A percentile compares a stretch with the other conserved stretches of the same genome.
phyloP scores from a whole-genome alignment of 768 basidiomycete genomes.

The Clitopilus passeckerianus region DNA sequence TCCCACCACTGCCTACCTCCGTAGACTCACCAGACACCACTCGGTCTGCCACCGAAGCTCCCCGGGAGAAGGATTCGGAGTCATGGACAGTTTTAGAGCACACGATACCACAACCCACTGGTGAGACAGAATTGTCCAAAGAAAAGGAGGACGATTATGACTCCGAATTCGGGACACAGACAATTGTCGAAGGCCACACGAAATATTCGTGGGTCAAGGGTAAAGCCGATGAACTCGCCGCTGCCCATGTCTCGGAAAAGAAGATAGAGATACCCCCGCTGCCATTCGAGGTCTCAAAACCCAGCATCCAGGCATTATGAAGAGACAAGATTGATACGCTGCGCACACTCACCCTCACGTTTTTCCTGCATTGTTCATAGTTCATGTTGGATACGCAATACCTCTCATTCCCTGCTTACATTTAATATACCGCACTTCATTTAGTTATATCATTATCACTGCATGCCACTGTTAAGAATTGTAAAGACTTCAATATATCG shows the following conservation, averaged over 20 bases:
- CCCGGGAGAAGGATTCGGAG: slow-evolving; percentile 9
- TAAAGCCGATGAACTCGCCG: slow-evolving; percentile 2
- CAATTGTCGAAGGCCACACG: slow-evolving; percentile 19
- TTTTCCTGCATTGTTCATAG: background rate
- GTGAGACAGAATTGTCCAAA: slow-evolving; percentile 19
- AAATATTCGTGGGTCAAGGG: slow-evolving; percentile 13
- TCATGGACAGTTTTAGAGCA: slow-evolving; percentile 1
- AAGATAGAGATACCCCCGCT: background rate
- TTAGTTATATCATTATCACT: background rate
- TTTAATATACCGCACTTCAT: background rate
- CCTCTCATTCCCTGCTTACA: background rate
- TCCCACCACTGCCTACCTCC: background rate
- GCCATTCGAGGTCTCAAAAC: background rate
- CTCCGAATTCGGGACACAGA: slow-evolving; percentile 21
- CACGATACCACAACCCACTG: slow-evolving; percentile 17
- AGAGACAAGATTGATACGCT: background rate
- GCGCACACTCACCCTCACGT: too few relatives aligned
- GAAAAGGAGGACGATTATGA: slow-evolving; percentile 20
- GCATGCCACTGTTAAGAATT: background rate
- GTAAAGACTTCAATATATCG: background rate
- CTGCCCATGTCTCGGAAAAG: background rate
- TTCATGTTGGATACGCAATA: background rate
- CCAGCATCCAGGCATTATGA: background rate
- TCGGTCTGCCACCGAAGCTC: background rate
- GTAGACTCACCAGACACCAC: slow-evolving; percentile 7